These are phyloP conservation scores for Tephrocybe rancida DNA, from an alignment of 768 basidiomycete genomes.

Conservation along the genomic window DNA sequence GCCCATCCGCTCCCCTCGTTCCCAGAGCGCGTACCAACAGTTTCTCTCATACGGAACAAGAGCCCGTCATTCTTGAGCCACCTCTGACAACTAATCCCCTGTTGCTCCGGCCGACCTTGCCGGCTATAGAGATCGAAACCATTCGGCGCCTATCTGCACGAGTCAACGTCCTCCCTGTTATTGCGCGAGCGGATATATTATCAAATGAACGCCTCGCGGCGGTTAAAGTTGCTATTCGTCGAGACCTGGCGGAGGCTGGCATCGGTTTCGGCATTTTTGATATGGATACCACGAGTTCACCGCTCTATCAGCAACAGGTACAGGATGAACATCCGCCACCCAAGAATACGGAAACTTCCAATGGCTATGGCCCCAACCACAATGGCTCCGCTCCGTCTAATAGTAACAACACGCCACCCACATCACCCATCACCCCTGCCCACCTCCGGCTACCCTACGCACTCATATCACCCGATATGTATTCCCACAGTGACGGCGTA, in stretches of 20 bases:
- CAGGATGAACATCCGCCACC: conserved; percentile 47
- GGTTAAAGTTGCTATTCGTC: conserved; percentile 78
- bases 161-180: conserved; percentile 87
- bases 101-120: conserved; percentile 67
- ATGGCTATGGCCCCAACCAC: conserved; percentile 50
- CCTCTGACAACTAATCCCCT: conserved; percentile 75
- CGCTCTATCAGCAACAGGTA: conserved; percentile 45
- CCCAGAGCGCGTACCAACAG: conserved; percentile 70
- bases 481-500: conserved; percentile 84
- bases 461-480: conserved; percentile 80
- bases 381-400: conserved; percentile 54
- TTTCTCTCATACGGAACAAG: conserved; percentile 71
- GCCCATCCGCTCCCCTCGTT: conserved; percentile 67
- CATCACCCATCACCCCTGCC: conserved; percentile 63
- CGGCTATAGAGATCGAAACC: conserved; percentile 69
- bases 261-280: conserved; percentile 92
- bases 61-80: conserved; percentile 80
- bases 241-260: conserved; percentile 81
- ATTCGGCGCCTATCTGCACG: conserved; percentile 80
- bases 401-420: conserved; percentile 59
- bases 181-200: conserved; percentile 79
- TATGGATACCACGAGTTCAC: conserved; percentile 46
- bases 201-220: conserved; percentile 80
- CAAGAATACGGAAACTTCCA: conserved; percentile 53
- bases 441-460: conserved; percentile 79